phyloP scores from a whole-genome alignment of 2,329 filamentous ascomycete genomes.

The Sporothrix dimorphospora region DNA sequence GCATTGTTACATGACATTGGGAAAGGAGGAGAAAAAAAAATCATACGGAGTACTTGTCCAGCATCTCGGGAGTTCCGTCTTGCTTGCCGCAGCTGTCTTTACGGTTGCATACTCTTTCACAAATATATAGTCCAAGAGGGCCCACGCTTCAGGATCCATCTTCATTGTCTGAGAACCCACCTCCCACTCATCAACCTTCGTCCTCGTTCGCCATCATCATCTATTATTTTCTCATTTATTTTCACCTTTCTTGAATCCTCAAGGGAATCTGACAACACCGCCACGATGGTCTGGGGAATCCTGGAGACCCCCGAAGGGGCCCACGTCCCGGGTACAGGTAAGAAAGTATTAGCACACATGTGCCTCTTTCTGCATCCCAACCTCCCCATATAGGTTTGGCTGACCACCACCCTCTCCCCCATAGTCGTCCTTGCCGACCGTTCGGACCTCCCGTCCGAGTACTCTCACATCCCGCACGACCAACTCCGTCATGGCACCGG shows the following conservation, averaged over 20 bases:
- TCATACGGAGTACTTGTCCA: background rate
- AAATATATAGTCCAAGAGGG: background rate
- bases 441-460: slow-evolving; percentile 51
- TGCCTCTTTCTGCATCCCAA: background rate
- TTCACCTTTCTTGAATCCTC: background rate
- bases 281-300: slow-evolving; percentile 52
- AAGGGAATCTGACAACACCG: background rate
- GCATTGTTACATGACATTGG: too few species aligned
- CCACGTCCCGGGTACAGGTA: slow-evolving; percentile 54
- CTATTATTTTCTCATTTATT: background rate
- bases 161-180: background rate
- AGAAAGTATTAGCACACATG: slow-evolving; percentile 11
- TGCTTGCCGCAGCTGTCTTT: background rate
- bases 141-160: background rate
- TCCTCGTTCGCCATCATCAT: background rate
- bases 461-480: slow-evolving; percentile 47
- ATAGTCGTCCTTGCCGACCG: slow-evolving; percentile 52
- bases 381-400: too few species aligned
- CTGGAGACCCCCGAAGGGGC: slow-evolving; percentile 50
- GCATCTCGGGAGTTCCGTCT: background rate
- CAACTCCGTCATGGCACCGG: slow-evolving; percentile 46
- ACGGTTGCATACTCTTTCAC: background rate
- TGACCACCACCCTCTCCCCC: background rate
- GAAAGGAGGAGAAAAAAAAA: background rate
- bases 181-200: background rate